These are phyloP conservation scores for Beauveria asiatica DNA, from an alignment of 2,329 filamentous ascomycete genomes.

Conservation along the genomic window DNA sequence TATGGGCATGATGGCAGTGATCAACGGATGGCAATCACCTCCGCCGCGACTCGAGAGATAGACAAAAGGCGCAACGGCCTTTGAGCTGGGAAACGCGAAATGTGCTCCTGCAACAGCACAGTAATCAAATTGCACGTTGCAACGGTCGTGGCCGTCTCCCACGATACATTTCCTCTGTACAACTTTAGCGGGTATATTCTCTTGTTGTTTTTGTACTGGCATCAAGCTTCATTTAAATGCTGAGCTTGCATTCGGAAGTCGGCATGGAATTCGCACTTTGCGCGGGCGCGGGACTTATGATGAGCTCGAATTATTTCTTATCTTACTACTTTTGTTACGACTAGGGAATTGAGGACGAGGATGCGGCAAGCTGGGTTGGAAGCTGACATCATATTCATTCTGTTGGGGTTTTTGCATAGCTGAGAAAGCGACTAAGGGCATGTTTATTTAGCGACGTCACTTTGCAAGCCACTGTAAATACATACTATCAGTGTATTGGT, in stretches of 20 bases:
- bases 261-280: conserved; percentile 6
- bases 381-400: conserved; percentile 4
- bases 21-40: conserved; percentile 66
- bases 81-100: background rate
- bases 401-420: conserved; percentile 10
- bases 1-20: conserved; percentile 77
- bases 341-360: background rate
- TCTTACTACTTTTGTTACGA: conserved; percentile 6
- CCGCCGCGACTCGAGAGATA: conserved; percentile 26
- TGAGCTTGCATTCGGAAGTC: conserved; percentile 2
- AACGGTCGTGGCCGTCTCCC: conserved; percentile 7
- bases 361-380: background rate
- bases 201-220: conserved; percentile 5
- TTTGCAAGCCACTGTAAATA: conserved; percentile 9
- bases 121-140: background rate
- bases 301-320: conserved; percentile 10
- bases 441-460: conserved; percentile 10
- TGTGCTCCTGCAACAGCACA: conserved; percentile 9
- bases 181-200: conserved; percentile 8
- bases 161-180: conserved; percentile 7
- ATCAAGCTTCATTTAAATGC: conserved; percentile 7
- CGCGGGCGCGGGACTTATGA: conserved; percentile 6
- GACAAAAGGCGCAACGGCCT: conserved; percentile 5
- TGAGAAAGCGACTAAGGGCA: conserved; percentile 7
- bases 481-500: background rate